A percentile compares a stretch with the other conserved stretches of the same genome.
phyloP scores from a whole-genome alignment of 805 yeast genomes.

The Yarrowia bubula region DNA sequence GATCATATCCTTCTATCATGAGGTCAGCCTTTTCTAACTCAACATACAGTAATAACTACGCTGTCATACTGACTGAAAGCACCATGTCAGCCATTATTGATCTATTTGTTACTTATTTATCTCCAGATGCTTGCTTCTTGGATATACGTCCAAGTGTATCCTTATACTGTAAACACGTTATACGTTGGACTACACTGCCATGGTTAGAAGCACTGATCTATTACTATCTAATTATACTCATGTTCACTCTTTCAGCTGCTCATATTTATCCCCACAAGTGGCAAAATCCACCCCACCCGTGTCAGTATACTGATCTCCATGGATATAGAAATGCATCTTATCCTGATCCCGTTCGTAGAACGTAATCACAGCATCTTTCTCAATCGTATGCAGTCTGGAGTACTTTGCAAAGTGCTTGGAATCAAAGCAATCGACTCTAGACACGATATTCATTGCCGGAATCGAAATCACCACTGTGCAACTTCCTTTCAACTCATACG shows the following conservation, averaged over 20 bases:
- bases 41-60: too few relatives aligned
- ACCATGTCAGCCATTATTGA: too few relatives aligned
- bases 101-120: neutral
- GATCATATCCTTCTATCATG: too few relatives aligned
- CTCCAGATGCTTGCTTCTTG: too few relatives aligned
- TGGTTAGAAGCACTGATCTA: too few relatives aligned
- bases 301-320: neutral
- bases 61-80: too few relatives aligned
- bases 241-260: too few relatives aligned
- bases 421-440: slow-evolving; percentile 4
- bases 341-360: neutral
- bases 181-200: too few relatives aligned
- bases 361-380: neutral
- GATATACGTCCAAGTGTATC: too few relatives aligned
- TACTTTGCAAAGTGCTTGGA: slow-evolving; percentile 11
- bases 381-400: neutral
- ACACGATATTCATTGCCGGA: neutral
- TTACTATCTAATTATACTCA: too few relatives aligned
- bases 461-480: neutral
- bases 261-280: slow-evolving; percentile 4
- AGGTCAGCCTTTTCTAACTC: too few relatives aligned
- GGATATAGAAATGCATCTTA: slow-evolving; percentile 1
- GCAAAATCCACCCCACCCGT: slow-evolving; percentile 21
- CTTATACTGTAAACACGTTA: too few relatives aligned
- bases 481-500: slow-evolving; percentile 4